These are phyloP conservation scores for Diplodia seriata DNA, from an alignment of 2,329 filamentous ascomycete species.

Conservation along the genomic window DNA sequence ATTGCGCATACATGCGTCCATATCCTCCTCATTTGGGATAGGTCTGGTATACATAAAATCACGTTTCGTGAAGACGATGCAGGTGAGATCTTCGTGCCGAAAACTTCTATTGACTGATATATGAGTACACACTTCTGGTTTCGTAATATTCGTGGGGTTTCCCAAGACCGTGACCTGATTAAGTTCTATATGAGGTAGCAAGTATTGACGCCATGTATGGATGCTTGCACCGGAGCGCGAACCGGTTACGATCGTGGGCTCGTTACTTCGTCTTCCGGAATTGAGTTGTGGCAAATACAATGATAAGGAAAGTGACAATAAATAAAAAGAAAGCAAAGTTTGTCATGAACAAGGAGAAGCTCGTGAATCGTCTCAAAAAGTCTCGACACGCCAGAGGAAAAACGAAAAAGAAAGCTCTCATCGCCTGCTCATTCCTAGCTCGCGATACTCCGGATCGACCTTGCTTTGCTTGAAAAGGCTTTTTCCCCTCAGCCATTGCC, in stretches of 20 bases:
- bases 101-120: no score
- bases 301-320: background rate
- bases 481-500: slow-evolving; percentile 93
- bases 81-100: no score
- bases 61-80: no score
- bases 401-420: background rate
- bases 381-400: background rate
- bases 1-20: background rate
- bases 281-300: background rate
- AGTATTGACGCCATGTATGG: no score
- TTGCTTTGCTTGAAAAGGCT: slow-evolving; percentile 89
- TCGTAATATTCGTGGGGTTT: no score
- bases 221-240: no score
- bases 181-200: no score
- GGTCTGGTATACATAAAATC: no score
- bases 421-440: slow-evolving; percentile 3
- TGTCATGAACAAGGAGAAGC: background rate
- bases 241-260: background rate
- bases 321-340: no score
- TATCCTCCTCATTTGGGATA: no score
- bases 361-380: background rate
- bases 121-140: no score
- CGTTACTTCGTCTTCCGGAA: background rate
- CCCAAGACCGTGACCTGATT: no score
- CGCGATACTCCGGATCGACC: slow-evolving; percentile 56